Evolutionary conservation across 192 early-diverging fungal genomes (phyloP).

Genomic region (Linnemannia elongata): DNA sequence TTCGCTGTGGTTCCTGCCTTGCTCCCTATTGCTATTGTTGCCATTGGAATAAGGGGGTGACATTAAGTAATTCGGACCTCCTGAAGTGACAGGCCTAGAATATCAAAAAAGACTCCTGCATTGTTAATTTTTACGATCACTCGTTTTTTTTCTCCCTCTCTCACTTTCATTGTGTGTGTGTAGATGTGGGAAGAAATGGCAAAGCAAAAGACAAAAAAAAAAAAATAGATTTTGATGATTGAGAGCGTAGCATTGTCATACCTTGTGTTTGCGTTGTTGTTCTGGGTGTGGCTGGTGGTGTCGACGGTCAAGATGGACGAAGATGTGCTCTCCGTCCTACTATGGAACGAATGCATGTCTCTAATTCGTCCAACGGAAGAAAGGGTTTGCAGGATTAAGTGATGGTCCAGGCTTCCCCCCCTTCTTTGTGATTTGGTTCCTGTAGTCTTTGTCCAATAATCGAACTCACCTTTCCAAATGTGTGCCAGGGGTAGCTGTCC

Average conservation of each 20-base stretch:
- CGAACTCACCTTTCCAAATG: not conserved
- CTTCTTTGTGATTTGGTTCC: no score
- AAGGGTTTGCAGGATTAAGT: not conserved
- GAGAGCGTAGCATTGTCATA: not conserved
- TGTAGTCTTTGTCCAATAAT: not conserved
- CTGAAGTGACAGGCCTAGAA: not conserved
- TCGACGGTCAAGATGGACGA: not conserved
- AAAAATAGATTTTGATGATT: no score
- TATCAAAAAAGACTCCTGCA: not conserved
- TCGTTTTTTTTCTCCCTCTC: no score
- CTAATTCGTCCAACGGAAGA: not conserved
- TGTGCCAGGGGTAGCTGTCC: not conserved
- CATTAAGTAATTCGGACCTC: not conserved
- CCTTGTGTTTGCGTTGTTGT: not conserved
- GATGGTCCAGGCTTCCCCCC: not conserved
- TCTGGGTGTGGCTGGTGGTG: not conserved
- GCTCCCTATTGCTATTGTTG: not conserved
- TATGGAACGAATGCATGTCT: not conserved
- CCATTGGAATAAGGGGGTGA: not conserved
- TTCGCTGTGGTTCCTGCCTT: not conserved
- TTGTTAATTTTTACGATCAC: no score
- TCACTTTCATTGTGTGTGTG: no score
- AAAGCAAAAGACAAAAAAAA: no score
- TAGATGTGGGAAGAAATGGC: no score
- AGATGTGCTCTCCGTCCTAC: not conserved